Evolutionary conservation across 805 yeast species (phyloP).

Genomic region (Candida boidinii): DNA sequence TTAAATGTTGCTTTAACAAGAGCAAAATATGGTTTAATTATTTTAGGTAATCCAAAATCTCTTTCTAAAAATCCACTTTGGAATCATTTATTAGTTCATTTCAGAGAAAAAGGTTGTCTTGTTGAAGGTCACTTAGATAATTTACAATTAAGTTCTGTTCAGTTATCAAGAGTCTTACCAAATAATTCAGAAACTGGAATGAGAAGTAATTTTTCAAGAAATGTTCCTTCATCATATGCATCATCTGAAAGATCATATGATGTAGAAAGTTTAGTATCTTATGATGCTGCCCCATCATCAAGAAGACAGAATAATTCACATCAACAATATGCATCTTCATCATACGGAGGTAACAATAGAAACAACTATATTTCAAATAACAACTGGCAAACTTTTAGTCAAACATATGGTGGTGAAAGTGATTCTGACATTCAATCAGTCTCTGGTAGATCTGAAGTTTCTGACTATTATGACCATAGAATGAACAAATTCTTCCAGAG

Average conservation of each 20-base stretch:
- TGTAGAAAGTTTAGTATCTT: constrained; percentile 30
- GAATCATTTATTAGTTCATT: constrained; percentile 71
- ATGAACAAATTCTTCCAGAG: background rate
- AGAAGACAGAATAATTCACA: no score
- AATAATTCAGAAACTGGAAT: background rate
- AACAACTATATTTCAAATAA: constrained; percentile 2
- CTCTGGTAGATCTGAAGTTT: background rate
- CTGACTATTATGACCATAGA: background rate
- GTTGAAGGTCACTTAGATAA: constrained; percentile 86
- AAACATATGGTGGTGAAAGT: constrained; percentile 2
- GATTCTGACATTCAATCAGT: constrained; percentile 4
- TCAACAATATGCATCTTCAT: no score
- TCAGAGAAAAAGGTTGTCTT: constrained; percentile 74
- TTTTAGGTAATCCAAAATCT: constrained; percentile 80
- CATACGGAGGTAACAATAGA: background rate
- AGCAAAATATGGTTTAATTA: constrained; percentile 72
- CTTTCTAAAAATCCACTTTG: constrained; percentile 65
- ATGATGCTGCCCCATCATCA: constrained; percentile 20
- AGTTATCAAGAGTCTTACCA: constrained; percentile 20
- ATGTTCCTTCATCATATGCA: constrained; percentile 2
- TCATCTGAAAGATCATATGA: constrained; percentile 23
- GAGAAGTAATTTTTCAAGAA: no score
- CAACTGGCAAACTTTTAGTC: constrained; percentile 1
- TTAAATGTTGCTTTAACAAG: constrained; percentile 85
- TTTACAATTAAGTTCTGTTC: constrained; percentile 64